phyloP scores from a whole-genome alignment of 1,284 basidiomycete genomes.

The Cutaneotrichosporon dermatis region DNA sequence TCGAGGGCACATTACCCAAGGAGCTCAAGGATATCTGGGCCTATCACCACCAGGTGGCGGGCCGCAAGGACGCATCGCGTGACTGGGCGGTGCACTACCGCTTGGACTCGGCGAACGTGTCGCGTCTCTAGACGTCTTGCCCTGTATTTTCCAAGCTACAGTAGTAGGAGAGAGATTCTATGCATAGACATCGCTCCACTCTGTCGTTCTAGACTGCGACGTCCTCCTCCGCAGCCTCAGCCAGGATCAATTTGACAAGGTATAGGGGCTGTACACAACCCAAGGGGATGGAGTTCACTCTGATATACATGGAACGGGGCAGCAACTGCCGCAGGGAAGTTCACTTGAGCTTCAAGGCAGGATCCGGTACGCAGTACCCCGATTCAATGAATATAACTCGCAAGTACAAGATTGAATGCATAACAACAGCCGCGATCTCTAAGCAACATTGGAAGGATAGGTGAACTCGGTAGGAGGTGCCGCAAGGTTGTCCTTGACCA shows the following conservation, averaged over 20 bases:
- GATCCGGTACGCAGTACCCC: too few relatives aligned
- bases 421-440: constrained; percentile 14
- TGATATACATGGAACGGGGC: neutral
- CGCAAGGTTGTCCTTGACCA: constrained; percentile 82
- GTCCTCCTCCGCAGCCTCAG: too few relatives aligned
- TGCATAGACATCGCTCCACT: too few relatives aligned
- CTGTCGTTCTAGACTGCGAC: too few relatives aligned
- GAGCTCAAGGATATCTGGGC: constrained; percentile 13
- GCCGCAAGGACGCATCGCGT: constrained; percentile 5
- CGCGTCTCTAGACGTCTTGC: neutral
- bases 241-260: too few relatives aligned
- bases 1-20: constrained; percentile 5
- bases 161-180: too few relatives aligned
- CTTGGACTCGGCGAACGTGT: neutral
- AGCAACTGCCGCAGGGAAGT: too few relatives aligned
- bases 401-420: neutral
- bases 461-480: constrained; percentile 61
- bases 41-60: neutral
- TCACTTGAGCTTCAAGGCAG: too few relatives aligned
- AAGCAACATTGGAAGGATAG: constrained; percentile 80
- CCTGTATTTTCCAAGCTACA: too few relatives aligned
- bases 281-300: too few relatives aligned
- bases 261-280: too few relatives aligned
- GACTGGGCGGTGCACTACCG: neutral
- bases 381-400: neutral